Base-by-base conservation (phyloP, 352 stramenopile genomes). In the Pythium dissimile region DNA sequence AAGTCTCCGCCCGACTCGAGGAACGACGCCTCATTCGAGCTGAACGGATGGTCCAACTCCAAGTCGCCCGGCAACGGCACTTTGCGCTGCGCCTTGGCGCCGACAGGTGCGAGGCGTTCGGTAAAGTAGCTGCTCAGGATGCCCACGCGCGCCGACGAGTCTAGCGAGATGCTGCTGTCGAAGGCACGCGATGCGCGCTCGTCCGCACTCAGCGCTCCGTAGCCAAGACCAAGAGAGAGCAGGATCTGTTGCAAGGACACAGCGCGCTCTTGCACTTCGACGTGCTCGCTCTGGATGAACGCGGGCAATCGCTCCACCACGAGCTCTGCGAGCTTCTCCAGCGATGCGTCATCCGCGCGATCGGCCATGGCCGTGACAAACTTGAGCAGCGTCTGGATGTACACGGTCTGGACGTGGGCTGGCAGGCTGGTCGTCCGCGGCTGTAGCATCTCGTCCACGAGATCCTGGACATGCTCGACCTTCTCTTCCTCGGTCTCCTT, bases 241-340 rank as follows among this genome's bases (percentile, higher is more conserved):
- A 89, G 57, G 13, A 89, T 75, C 59, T 90, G 77, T 58, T 92
- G 75, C n/a, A 92, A 42, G 20, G 86, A 91, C 30, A 96, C 89
- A 10, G 94, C 89, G 58, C 95, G 84, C 72, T 99, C 96, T 67
- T 98, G 89, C 10, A 99, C 96, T 71, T 98, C 92, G 28, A 97
- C 88, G 69, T 97, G 84, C 39, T 92, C 81, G 46, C 86, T 97
- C 53, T 96, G 80, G 38, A 96, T 77, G 62, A 96, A 98, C 2
- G 88, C 73, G 2, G 77, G 72, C 12, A 98, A 63, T 20, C 92
- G 81, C 39, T 87, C 79, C 30, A 91, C 60, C 16, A 98, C 73
- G 46, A 97, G 80, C 26, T 83, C 75, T 2, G 92, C 77, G 48
- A 96, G 84, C 27, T 80, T 77, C 56, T 96, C 76, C 16, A 98